Percentiles rank a stretch among this genome's conserved stretches.
Conservation (phyloP, 768 basidiomycete species). For the Panaeolus cyanescens region DNA sequence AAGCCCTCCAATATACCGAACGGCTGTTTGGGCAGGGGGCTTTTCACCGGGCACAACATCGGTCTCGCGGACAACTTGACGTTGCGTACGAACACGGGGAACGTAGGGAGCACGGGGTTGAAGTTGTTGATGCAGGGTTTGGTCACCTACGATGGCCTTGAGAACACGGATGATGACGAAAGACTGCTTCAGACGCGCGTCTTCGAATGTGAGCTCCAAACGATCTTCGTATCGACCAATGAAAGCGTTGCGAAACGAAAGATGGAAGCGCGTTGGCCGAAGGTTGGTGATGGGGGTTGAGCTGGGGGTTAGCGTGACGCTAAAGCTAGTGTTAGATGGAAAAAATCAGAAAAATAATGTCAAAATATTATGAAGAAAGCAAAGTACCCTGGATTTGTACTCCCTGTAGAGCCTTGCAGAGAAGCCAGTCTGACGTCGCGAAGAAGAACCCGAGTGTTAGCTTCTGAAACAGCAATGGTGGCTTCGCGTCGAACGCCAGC, state of each 20-base stretch:
- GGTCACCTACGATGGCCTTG: slow-evolving; percentile 45
- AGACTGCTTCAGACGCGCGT: slow-evolving; percentile 37
- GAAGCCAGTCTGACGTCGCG: slow-evolving; percentile 29
- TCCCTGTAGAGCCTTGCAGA: slow-evolving; percentile 22
- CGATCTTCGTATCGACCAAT: slow-evolving; percentile 56
- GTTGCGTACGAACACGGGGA: slow-evolving; percentile 33
- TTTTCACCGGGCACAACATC: slow-evolving; percentile 41
- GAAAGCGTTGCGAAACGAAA: slow-evolving; percentile 34
- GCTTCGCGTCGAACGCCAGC: slow-evolving; percentile 19
- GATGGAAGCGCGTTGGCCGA: slow-evolving; percentile 25
- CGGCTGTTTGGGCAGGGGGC: slow-evolving; percentile 40
- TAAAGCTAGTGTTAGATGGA: no score
- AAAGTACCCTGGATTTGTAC: slow-evolving; percentile 22
- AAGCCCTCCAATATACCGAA: slow-evolving; percentile 43
- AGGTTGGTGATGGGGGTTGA: slow-evolving; percentile 22
- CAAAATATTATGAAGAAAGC: background rate
- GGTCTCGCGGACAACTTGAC: slow-evolving; percentile 29
- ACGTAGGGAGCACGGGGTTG: slow-evolving; percentile 48
- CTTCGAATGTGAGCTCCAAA: slow-evolving; percentile 53
- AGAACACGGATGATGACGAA: slow-evolving; percentile 53
- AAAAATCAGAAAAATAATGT: background rate
- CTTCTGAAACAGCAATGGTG: slow-evolving; percentile 27
- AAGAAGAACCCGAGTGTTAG: slow-evolving; percentile 31
- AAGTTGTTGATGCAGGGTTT: slow-evolving; percentile 45
- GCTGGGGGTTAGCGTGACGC: slow-evolving; percentile 9